These are phyloP conservation scores for Pichia heedii DNA, from an alignment of 805 yeast species.

Conservation along the genomic window DNA sequence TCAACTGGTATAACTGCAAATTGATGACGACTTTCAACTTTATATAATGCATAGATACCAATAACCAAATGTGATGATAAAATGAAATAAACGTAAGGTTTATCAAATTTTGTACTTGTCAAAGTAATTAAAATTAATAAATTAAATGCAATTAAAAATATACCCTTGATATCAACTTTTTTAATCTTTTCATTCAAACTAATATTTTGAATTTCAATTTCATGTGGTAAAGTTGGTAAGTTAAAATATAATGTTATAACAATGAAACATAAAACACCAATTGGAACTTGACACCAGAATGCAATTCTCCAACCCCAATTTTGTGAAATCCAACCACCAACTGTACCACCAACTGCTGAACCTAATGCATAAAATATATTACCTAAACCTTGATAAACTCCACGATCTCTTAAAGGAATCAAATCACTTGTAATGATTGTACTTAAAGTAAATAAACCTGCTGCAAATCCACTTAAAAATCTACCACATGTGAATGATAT, in stretches of 20 bases:
- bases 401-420: conserved; percentile 44
- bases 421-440: conserved; percentile 49
- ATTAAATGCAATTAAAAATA: conserved; percentile 23
- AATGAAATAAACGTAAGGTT: background rate
- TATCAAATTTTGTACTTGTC: conserved; percentile 31
- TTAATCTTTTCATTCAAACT: conserved; percentile 37
- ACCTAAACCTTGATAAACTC: conserved; percentile 48
- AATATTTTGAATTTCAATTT: conserved; percentile 25
- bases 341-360: conserved; percentile 27
- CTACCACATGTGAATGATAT: conserved; percentile 44
- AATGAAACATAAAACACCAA: conserved; percentile 22
- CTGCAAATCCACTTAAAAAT: conserved; percentile 42
- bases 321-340: background rate
- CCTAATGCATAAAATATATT: conserved; percentile 45
- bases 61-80: conserved; percentile 1
- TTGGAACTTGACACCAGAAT: conserved; percentile 2
- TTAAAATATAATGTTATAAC: conserved; percentile 33
- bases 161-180: conserved; percentile 44
- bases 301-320: background rate
- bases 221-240: conserved; percentile 36
- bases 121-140: conserved; percentile 27
- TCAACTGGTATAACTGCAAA: conserved; percentile 59
- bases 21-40: conserved; percentile 15
- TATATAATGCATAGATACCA: conserved; percentile 9
- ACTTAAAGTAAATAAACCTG: conserved; percentile 43